These are phyloP conservation scores for Eimeria brunetti DNA, from an alignment of 169 alveolate genomes.

Conservation along the genomic window DNA sequence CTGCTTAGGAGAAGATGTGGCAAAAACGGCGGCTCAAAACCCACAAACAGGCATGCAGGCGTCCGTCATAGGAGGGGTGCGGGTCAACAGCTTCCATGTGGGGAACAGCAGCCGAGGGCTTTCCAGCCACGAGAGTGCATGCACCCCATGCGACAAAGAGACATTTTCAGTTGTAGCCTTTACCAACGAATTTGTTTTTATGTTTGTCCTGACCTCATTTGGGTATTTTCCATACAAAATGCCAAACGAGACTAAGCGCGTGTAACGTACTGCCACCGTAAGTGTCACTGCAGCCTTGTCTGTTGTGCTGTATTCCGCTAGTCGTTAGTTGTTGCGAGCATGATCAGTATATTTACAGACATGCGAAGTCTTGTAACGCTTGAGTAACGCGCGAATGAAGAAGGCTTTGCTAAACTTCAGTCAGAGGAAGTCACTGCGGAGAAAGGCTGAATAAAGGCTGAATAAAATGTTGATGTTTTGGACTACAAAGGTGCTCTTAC, in stretches of 20 bases:
- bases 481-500: too few species aligned
- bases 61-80: slow-evolving; percentile 39
- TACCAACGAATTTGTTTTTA: background rate
- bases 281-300: background rate
- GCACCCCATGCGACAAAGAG: background rate
- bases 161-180: background rate
- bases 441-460: background rate
- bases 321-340: background rate
- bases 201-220: too few species aligned
- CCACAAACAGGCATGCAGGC: slow-evolving; percentile 28
- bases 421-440: background rate
- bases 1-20: background rate
- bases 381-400: background rate
- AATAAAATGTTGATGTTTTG: too few species aligned
- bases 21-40: background rate
- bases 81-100: slow-evolving; percentile 62
- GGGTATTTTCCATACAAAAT: background rate
- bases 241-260: background rate
- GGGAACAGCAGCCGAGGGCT: slow-evolving; percentile 51
- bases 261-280: background rate
- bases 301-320: background rate
- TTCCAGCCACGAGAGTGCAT: background rate
- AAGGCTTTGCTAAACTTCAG: background rate
- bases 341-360: background rate
- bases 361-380: background rate